phyloP scores from a whole-genome alignment of 306 rosid species.

The Citrullus amarus region DNA sequence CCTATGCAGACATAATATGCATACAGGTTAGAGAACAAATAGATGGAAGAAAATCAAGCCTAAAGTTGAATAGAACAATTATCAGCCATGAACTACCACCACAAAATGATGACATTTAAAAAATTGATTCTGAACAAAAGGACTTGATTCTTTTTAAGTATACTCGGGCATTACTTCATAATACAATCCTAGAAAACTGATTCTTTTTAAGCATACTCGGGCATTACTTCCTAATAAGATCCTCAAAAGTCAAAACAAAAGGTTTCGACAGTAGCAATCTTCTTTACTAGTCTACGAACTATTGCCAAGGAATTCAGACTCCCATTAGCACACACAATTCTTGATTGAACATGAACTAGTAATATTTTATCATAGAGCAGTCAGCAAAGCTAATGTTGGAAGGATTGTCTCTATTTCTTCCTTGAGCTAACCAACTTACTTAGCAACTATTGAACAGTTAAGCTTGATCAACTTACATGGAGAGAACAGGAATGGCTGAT shows the following conservation, averaged over 20 bases:
- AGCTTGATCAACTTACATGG: conserved; percentile 60
- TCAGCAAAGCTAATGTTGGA: not conserved
- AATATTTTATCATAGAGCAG: not conserved
- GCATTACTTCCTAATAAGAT: not conserved
- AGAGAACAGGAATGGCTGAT: conserved; percentile 97
- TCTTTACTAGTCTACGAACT: not conserved
- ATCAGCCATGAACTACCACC: not conserved
- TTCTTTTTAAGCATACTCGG: no score
- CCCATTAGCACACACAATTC: not conserved
- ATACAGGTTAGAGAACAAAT: conserved; percentile 7
- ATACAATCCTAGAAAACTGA: not conserved
- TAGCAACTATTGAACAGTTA: conserved; percentile 7
- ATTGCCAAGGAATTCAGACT: not conserved
- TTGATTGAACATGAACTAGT: not conserved
- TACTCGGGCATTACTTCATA: not conserved
- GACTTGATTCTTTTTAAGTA: not conserved
- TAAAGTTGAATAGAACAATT: not conserved
- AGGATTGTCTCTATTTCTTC: not conserved
- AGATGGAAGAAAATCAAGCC: not conserved
- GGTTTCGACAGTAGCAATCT: not conserved
- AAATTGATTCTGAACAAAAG: not conserved
- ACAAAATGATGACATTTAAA: not conserved
- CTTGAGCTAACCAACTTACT: not conserved
- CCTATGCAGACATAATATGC: conserved; percentile 33
- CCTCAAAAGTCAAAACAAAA: not conserved